phyloP scores from a whole-genome alignment of 495 filamentous ascomycete species.

The Coniosporium apollinis region DNA sequence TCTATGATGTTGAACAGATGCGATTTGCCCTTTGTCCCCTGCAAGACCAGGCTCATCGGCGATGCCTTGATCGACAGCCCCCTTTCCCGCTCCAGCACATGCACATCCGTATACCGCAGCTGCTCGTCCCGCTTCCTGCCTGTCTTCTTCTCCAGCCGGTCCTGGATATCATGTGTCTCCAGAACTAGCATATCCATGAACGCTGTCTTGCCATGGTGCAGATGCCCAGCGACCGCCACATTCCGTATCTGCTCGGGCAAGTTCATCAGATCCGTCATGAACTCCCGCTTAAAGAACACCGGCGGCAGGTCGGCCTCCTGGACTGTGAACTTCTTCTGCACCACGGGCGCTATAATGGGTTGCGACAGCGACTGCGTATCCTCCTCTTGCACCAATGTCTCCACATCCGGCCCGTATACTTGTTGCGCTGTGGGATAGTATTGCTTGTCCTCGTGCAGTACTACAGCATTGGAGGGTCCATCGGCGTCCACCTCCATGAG shows the following conservation, averaged over 20 bases:
- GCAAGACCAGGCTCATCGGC: conserved; percentile 86
- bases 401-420: conserved; percentile 84
- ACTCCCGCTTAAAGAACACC: conserved; percentile 70
- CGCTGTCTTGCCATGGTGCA: conserved; percentile 95
- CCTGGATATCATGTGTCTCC: conserved; percentile 78
- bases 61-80: conserved; percentile 88
- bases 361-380: conserved; percentile 84
- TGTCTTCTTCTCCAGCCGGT: conserved; percentile 56
- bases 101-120: conserved; percentile 83
- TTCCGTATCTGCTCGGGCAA: conserved; percentile 90
- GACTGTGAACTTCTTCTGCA: conserved; percentile 88
- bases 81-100: conserved; percentile 73
- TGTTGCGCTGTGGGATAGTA: conserved; percentile 96
- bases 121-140: conserved; percentile 79
- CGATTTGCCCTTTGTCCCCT: conserved; percentile 81
- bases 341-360: conserved; percentile 84
- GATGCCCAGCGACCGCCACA: conserved; percentile 75
- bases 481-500: conserved; percentile 90
- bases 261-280: conserved; percentile 93
- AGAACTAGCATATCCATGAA: conserved; percentile 97
- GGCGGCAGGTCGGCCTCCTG: conserved; percentile 82
- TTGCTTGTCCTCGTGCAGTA: conserved; percentile 97
- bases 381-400: conserved; percentile 92
- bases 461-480: conserved; percentile 89
- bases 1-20: conserved; percentile 90